Base-by-base conservation (phyloP, 2,329 filamentous ascomycete species). In the Fusarium devonianum region DNA sequence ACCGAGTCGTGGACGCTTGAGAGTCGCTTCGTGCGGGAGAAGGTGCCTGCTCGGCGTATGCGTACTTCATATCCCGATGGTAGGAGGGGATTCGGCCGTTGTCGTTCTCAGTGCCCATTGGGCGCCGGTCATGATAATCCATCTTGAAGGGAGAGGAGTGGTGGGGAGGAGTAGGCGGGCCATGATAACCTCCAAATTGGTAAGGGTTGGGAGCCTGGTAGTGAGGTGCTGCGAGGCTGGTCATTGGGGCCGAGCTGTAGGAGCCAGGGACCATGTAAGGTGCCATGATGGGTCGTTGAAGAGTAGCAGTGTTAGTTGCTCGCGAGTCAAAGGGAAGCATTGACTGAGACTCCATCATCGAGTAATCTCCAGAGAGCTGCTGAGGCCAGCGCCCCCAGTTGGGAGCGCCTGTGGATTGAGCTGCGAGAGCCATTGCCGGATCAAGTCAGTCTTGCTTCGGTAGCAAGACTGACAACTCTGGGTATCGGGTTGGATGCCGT, bases 341-440 rank as follows among this genome's bases (percentile, higher is more conserved):
- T 17, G 69, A 65, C 13, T 73, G 70, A 18, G 72, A 62, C 36
- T 79, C 77, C 73, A 83, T 77, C 67, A 80, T 74, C 50, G 65
- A 54, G 60, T 80, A 82, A 26, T 79, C 77, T 37, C 68, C 61
- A 11, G 69, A 71, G 33, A 81, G 75, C 30, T 82, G 79, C 50
- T 78, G 69, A 57, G 76, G 70, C 78, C 80, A 84, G 60, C 79
- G 79, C 62, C 74, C 77, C 83, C 83, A 86, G 70, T 70, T 73
- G 42, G 75, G 71, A 57, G 73, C 64, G 35, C 71, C 71, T 51
- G 75, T 69, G 45, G 75, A 67, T 63, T 78, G 74, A 65, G 75
- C 70, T 47, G 76, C 73, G 62, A 81, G 73, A 60, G 78, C 77
- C 78, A 84, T 56, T 64, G 59, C 45, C 34, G 46, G 26, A 49